Evolutionary conservation across 805 yeast genomes (phyloP).

Genomic region (Candida railenensis): DNA sequence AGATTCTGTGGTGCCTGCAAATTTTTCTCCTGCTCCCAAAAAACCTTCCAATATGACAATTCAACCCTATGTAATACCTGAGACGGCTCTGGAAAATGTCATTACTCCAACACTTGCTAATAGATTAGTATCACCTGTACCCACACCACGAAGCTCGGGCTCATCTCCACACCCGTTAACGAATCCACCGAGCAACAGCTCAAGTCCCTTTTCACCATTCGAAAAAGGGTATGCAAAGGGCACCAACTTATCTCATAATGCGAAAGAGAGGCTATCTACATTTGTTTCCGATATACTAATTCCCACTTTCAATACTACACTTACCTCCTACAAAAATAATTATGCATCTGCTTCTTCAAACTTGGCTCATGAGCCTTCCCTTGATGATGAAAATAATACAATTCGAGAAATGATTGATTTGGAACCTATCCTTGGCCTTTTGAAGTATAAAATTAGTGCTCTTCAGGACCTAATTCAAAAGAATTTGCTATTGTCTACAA

Average conservation of each 20-base stretch:
- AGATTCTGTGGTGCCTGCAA: not conserved
- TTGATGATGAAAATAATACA: constrained; percentile 36
- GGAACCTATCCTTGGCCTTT: constrained; percentile 29
- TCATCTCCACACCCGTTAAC: not conserved
- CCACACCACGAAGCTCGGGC: not conserved
- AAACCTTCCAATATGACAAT: constrained; percentile 15
- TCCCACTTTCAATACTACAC: constrained; percentile 2
- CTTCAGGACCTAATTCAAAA: constrained; percentile 18
- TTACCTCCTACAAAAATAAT: constrained; percentile 1
- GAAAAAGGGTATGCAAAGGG: constrained; percentile 37
- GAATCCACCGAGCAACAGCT: not conserved
- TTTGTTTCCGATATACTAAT: constrained; percentile 10
- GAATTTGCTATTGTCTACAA: not conserved
- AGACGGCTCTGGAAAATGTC: not conserved
- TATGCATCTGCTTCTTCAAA: not conserved
- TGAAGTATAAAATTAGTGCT: constrained; percentile 29
- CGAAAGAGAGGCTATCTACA: constrained; percentile 16
- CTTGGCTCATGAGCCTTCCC: constrained; percentile 5
- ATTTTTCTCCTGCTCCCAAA: not conserved
- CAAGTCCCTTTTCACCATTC: constrained; percentile 18
- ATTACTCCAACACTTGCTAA: not conserved
- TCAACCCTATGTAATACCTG: constrained; percentile 13
- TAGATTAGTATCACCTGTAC: constrained; percentile 8
- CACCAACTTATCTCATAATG: constrained; percentile 21
- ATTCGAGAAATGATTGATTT: constrained; percentile 31